Conservation (phyloP, 495 filamentous ascomycete genomes). For the Hyaloscypha finlandica region DNA sequence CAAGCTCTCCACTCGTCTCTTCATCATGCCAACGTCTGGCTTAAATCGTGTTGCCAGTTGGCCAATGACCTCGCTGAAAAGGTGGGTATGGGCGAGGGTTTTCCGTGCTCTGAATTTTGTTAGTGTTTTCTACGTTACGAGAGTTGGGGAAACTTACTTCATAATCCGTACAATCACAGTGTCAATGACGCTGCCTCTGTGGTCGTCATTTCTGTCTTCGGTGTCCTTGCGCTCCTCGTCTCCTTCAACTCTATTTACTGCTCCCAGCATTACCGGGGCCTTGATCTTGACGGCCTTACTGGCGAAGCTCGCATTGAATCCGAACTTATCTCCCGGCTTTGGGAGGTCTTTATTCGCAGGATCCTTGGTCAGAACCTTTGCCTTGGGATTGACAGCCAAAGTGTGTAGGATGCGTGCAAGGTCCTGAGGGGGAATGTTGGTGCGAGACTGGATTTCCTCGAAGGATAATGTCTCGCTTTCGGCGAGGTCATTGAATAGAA, state of each 20-base stretch:
- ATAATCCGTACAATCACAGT: conserved; percentile 92
- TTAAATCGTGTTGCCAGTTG: conserved; percentile 80
- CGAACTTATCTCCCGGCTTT: conserved; percentile 77
- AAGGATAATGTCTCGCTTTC: conserved; percentile 68
- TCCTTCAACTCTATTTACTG: conserved; percentile 82
- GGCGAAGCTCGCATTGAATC: conserved; percentile 80
- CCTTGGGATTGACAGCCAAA: conserved; percentile 83
- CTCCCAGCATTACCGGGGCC: conserved; percentile 60
- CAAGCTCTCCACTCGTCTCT: conserved; percentile 89
- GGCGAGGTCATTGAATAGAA: conserved; percentile 83
- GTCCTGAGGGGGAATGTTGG: conserved; percentile 78
- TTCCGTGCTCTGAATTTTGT: conserved; percentile 76
- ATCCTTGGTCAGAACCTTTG: conserved; percentile 77
- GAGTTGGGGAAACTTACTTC: conserved; percentile 66
- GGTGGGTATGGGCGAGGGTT: conserved; percentile 72
- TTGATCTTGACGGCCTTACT: conserved; percentile 86
- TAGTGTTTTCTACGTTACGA: not conserved
- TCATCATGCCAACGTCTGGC: conserved; percentile 89
- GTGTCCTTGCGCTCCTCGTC: conserved; percentile 83
- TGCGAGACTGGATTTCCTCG: conserved; percentile 81
- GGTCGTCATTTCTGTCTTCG: conserved; percentile 82
- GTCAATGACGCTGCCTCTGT: conserved; percentile 75
- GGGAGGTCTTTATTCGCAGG: conserved; percentile 76
- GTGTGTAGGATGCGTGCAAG: conserved; percentile 82
- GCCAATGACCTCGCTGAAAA: conserved; percentile 81